These are phyloP conservation scores for Neurospora sp. DNA, from an alignment of 495 filamentous ascomycete species.

Conservation along the genomic window DNA sequence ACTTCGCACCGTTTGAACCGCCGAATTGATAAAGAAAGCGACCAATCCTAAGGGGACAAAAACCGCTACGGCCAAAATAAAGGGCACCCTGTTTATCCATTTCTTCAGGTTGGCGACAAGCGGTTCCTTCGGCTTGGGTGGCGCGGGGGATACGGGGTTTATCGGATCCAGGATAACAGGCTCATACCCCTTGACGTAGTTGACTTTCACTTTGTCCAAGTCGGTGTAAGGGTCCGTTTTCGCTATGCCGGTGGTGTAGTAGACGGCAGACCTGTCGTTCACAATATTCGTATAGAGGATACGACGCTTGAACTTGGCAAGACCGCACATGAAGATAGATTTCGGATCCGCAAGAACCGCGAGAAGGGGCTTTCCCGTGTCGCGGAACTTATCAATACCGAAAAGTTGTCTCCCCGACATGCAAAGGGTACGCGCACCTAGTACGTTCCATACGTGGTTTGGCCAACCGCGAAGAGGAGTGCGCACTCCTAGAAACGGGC, in stretches of 20 bases:
- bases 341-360: constrained; percentile 72
- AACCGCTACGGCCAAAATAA: constrained; percentile 51
- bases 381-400: constrained; percentile 72
- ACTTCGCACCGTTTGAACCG: constrained; percentile 63
- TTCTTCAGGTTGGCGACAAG: constrained; percentile 17
- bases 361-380: constrained; percentile 69
- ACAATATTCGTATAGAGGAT: constrained; percentile 74
- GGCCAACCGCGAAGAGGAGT: constrained; percentile 59
- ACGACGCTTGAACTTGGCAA: constrained; percentile 62
- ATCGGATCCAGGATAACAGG: constrained; percentile 64
- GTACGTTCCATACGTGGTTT: constrained; percentile 64
- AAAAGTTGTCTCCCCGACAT: constrained; percentile 82
- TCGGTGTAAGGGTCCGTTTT: constrained; percentile 66
- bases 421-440: constrained; percentile 69
- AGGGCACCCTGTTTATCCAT: constrained; percentile 39
- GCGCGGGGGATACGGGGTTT: constrained; percentile 44
- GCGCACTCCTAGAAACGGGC: constrained; percentile 79
- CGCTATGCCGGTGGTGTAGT: constrained; percentile 72
- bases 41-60: constrained; percentile 59
- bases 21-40: constrained; percentile 65
- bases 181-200: constrained; percentile 65
- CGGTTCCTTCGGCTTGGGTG: constrained; percentile 14
- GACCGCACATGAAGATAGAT: constrained; percentile 75
- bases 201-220: constrained; percentile 52
- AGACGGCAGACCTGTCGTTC: constrained; percentile 71